phyloP scores from a whole-genome alignment of 2,329 filamentous ascomycete genomes.

The Meredithiella fracta region DNA sequence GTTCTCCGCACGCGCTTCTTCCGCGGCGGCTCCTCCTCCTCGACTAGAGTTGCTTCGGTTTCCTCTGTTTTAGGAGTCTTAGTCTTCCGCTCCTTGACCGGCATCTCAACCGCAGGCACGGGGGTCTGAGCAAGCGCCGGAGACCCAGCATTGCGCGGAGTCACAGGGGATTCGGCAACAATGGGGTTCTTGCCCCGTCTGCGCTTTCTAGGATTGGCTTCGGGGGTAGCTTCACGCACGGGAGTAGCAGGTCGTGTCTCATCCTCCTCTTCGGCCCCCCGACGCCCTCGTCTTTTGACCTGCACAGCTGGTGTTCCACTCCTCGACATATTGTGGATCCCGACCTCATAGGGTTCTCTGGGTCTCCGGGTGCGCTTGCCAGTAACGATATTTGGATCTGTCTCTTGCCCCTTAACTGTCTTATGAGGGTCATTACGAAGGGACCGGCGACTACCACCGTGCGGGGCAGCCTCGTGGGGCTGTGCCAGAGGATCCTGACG shows the following conservation, averaged over 20 bases:
- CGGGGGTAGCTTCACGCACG: slow-evolving; percentile 1
- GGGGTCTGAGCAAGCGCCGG: slow-evolving; percentile 17
- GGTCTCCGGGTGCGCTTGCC: slow-evolving; percentile 39
- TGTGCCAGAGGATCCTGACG: slow-evolving; percentile 42
- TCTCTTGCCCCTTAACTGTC: slow-evolving; percentile 42
- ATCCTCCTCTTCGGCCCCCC: slow-evolving; percentile 21
- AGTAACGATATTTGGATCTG: slow-evolving; percentile 28
- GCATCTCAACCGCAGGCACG: slow-evolving; percentile 31
- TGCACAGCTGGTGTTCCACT: slow-evolving; percentile 32
- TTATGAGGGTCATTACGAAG: slow-evolving; percentile 41
- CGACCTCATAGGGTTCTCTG: slow-evolving; percentile 33
- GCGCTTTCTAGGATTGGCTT: slow-evolving; percentile 10
- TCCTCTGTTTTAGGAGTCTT: slow-evolving; percentile 1
- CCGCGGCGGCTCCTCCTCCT: slow-evolving; percentile 22
- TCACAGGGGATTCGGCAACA: not conserved
- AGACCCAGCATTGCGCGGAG: not conserved
- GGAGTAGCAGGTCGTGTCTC: slow-evolving; percentile 21
- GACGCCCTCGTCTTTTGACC: slow-evolving; percentile 16
- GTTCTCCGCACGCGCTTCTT: slow-evolving; percentile 18
- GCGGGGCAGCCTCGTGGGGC: slow-evolving; percentile 20
- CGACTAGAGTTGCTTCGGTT: slow-evolving; percentile 16
- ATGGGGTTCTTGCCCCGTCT: slow-evolving; percentile 10
- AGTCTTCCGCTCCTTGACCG: slow-evolving; percentile 15
- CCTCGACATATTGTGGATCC: slow-evolving; percentile 27
- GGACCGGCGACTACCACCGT: slow-evolving; percentile 36